A percentile compares a stretch with the other conserved stretches of the same genome.
phyloP scores from a whole-genome alignment of 2,329 filamentous ascomycete genomes.

The Lasiodiplodia citricola region DNA sequence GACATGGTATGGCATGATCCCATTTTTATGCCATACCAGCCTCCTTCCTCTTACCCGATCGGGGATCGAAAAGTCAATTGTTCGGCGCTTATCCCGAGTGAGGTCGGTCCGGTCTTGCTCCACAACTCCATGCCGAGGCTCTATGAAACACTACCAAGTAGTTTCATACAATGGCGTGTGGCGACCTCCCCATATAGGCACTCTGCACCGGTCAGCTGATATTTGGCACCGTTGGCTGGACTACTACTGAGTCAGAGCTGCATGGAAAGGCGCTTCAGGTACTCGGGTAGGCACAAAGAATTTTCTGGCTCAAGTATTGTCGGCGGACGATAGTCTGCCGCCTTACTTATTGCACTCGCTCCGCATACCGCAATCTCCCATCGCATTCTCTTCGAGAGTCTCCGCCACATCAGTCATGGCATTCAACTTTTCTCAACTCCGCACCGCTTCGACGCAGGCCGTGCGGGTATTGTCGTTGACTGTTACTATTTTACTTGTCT shows the following conservation, averaged over 20 bases:
- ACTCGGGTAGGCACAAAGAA: neutral
- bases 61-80: too few relatives aligned
- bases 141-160: too few relatives aligned
- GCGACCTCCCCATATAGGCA: too few relatives aligned
- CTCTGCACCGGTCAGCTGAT: too few relatives aligned
- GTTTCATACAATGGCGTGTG: too few relatives aligned
- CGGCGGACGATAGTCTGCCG: neutral
- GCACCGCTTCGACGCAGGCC: neutral
- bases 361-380: neutral
- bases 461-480: neutral
- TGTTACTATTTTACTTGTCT: neutral
- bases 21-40: neutral
- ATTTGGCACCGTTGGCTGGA: too few relatives aligned
- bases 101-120: too few relatives aligned
- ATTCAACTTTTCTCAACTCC: too few relatives aligned
- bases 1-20: neutral
- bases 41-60: neutral
- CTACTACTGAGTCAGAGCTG: too few relatives aligned
- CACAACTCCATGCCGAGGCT: too few relatives aligned
- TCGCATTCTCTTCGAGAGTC: neutral
- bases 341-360: neutral
- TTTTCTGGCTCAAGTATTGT: neutral
- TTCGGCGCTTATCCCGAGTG: too few relatives aligned
- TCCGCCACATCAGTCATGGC: neutral
- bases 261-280: too few relatives aligned